These are phyloP conservation scores for Ambrosiella xylebori DNA, from an alignment of 2,329 filamentous ascomycete species.

Conservation along the genomic window DNA sequence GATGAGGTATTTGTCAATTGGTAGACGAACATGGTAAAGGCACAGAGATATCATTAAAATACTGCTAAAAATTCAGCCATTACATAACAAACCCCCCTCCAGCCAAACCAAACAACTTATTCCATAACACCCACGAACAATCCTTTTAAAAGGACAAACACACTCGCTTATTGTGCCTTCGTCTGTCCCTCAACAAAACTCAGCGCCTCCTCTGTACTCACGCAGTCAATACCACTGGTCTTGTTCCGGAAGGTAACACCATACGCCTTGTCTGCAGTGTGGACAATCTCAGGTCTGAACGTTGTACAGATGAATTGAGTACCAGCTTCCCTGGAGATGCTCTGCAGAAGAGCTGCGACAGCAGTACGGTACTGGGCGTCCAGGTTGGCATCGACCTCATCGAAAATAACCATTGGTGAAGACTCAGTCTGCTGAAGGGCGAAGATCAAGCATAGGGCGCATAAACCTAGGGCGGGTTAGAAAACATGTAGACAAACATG, in stretches of 20 bases:
- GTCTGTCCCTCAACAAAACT: conserved; percentile 81
- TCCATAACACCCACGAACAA: background rate
- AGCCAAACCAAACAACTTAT: background rate
- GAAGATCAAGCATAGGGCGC: conserved; percentile 92
- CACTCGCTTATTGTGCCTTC: background rate
- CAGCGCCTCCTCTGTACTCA: conserved; percentile 70
- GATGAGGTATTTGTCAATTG: too few relatives aligned
- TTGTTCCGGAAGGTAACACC: conserved; percentile 89
- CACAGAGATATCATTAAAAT: conserved; percentile 1
- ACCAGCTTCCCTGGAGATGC: conserved; percentile 49
- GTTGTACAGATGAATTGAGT: conserved; percentile 96
- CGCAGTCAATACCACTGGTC: conserved; percentile 84
- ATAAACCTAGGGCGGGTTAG: conserved; percentile 46
- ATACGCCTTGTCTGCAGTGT: conserved; percentile 93
- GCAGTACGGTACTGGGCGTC: conserved; percentile 96
- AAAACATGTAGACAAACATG: conserved; percentile 7
- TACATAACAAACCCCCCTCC: background rate
- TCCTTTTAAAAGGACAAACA: background rate
- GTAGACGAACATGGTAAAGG: background rate
- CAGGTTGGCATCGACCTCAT: conserved; percentile 96
- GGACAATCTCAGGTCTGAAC: conserved; percentile 90
- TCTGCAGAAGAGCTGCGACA: conserved; percentile 73
- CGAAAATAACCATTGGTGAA: conserved; percentile 96
- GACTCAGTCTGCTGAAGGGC: conserved; percentile 97
- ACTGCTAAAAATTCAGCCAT: background rate